A percentile compares a stretch with the other conserved stretches of the same genome.
Evolutionary conservation across 371 early-diverging fungal genomes (phyloP).

Genomic region (Saksenaea oblongispora): DNA sequence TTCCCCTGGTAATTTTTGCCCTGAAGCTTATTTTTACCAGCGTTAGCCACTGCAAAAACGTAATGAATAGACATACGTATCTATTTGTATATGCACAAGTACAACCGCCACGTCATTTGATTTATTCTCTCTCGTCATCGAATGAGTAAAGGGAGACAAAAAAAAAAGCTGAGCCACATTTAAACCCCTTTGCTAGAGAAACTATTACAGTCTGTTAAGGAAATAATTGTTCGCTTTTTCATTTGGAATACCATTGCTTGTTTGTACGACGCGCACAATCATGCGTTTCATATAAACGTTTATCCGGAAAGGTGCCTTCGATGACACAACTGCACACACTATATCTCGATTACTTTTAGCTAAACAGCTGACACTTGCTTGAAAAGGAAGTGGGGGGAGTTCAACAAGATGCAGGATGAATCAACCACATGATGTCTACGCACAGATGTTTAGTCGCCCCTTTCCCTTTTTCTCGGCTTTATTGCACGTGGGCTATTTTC

Average conservation of each 20-base stretch:
- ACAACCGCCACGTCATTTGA: background rate
- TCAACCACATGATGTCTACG: constrained; percentile 1
- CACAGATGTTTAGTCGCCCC: constrained; percentile 4
- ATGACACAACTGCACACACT: background rate
- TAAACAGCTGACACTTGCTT: background rate
- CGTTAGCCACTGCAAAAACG: background rate
- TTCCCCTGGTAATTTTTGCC: background rate
- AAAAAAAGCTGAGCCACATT: background rate
- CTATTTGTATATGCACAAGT: too few relatives aligned
- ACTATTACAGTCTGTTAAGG: background rate
- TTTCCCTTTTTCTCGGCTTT: constrained; percentile 5
- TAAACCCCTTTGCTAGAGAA: background rate
- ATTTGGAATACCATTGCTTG: background rate
- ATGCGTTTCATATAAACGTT: background rate
- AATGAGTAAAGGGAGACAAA: background rate
- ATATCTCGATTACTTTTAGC: background rate
- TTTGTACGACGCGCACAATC: background rate
- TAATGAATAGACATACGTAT: background rate
- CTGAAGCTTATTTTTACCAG: background rate
- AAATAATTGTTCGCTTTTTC: background rate
- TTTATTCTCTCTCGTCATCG: background rate
- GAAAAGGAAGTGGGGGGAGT: background rate
- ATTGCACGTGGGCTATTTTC: background rate
- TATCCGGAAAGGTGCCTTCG: background rate
- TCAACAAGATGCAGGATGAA: background rate